Conservation (phyloP, 345 rosid species). For the Clausena lansium region DNA sequence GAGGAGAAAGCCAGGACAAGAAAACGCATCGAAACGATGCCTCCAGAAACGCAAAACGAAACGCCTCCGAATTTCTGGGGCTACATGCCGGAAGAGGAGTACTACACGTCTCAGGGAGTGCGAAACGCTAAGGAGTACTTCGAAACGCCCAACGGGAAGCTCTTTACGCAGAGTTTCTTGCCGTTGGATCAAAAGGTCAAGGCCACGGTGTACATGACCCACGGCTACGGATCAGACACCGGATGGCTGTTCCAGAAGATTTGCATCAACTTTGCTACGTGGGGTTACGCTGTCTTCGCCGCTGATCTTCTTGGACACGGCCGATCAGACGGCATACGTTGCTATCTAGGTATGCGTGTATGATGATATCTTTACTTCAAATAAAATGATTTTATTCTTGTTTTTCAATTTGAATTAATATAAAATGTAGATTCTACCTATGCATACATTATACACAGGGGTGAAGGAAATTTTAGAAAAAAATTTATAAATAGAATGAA, state of each 20-base stretch:
- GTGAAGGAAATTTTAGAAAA: no score
- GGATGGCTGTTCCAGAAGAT: conserved; percentile 95
- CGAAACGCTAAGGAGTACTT: conserved; percentile 70
- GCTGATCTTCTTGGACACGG: conserved; percentile 98
- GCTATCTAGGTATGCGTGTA: conserved; percentile 65
- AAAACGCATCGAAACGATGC: conserved; percentile 20
- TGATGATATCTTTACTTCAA: no score
- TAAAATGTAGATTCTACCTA: no score
- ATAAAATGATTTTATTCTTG: no score
- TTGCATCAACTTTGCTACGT: conserved; percentile 62
- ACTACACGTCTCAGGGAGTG: conserved; percentile 82
- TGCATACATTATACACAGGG: rapidly evolving
- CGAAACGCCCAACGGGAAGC: conserved; percentile 77
- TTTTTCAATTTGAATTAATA: no score
- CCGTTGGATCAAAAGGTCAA: conserved; percentile 73
- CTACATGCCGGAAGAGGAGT: conserved; percentile 80
- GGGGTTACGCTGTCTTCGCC: conserved; percentile 99
- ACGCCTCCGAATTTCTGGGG: conserved; percentile 82
- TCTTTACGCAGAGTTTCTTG: conserved; percentile 79
- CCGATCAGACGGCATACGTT: conserved; percentile 86
- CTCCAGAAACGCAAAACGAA: conserved; percentile 20
- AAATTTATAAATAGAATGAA: no score
- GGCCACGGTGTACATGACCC: conserved; percentile 78
- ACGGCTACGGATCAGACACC: conserved; percentile 93
- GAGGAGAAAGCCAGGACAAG: background rate